Conservation (phyloP, 768 basidiomycete genomes). For the Pisolithus albus region DNA sequence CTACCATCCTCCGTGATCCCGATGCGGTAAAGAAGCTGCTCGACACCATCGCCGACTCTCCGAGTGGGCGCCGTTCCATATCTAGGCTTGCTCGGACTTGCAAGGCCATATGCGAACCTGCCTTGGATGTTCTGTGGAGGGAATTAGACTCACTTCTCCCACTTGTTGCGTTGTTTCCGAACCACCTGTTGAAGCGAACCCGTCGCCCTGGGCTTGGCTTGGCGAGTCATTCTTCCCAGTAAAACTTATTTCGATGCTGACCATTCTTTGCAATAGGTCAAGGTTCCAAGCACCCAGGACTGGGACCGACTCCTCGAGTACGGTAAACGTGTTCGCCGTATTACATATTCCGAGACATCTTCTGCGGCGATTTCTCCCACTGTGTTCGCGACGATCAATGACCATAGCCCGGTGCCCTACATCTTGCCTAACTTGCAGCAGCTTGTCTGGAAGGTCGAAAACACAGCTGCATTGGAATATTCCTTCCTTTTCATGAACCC, state of each 20-base stretch:
- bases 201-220: conserved; percentile 70
- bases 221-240: conserved; percentile 37
- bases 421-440: conserved; percentile 65
- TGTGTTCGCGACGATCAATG: conserved; percentile 61
- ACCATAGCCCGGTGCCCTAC: conserved; percentile 53
- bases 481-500: conserved; percentile 60
- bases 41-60: conserved; percentile 47
- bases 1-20: conserved; percentile 54
- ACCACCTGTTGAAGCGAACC: conserved; percentile 57
- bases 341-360: conserved; percentile 63
- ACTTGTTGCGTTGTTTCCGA: conserved; percentile 65
- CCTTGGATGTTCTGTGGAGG: conserved; percentile 67
- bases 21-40: conserved; percentile 49
- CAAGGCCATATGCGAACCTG: conserved; percentile 64
- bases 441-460: conserved; percentile 68
- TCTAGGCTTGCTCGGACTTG: conserved; percentile 72
- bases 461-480: conserved; percentile 56
- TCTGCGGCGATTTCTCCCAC: conserved; percentile 57
- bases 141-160: conserved; percentile 73
- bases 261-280: conserved; percentile 35
- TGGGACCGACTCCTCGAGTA: conserved; percentile 64
- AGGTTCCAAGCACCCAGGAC: conserved; percentile 57
- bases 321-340: conserved; percentile 57
- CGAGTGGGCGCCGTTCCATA: conserved; percentile 60
- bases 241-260: conserved; percentile 3